Conservation (phyloP, 495 filamentous ascomycete genomes). For the Jackrogersella minutella region DNA sequence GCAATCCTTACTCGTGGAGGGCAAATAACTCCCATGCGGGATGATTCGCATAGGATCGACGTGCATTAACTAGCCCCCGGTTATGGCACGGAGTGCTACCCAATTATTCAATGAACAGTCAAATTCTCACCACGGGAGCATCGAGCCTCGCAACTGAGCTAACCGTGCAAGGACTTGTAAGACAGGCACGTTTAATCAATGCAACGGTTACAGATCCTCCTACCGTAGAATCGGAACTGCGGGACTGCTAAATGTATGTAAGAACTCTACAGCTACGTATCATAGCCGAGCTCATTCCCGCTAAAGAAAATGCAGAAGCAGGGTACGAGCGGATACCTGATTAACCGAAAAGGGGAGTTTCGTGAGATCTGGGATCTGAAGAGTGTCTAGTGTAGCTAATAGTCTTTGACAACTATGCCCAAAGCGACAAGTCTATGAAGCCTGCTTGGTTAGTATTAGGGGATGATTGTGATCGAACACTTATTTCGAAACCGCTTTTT, state of each 20-base stretch:
- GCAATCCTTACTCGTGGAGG: neutral
- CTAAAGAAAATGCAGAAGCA: no score
- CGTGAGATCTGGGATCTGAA: no score
- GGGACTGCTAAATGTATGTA: neutral
- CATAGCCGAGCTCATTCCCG: no score
- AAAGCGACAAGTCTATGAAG: no score
- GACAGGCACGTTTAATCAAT: neutral
- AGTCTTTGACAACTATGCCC: no score
- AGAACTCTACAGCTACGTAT: no score
- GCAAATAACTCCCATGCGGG: neutral
- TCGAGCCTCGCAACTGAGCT: neutral
- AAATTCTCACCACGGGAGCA: neutral
- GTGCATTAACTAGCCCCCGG: neutral
- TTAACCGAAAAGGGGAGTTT: no score
- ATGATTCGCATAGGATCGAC: conserved; percentile 2
- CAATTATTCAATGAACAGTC: neutral
- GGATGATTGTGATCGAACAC: no score
- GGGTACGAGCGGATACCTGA: no score
- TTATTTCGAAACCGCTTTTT: no score
- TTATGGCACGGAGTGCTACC: neutral
- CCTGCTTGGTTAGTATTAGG: no score
- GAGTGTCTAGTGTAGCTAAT: no score
- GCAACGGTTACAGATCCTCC: conserved; percentile 6
- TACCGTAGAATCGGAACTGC: neutral
- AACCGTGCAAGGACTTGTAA: neutral